Evolutionary conservation across 2,329 filamentous ascomycete genomes (phyloP), one percentile per base, ranked within the genome.

Genomic region (Lachnellula subtilissima): DNA sequence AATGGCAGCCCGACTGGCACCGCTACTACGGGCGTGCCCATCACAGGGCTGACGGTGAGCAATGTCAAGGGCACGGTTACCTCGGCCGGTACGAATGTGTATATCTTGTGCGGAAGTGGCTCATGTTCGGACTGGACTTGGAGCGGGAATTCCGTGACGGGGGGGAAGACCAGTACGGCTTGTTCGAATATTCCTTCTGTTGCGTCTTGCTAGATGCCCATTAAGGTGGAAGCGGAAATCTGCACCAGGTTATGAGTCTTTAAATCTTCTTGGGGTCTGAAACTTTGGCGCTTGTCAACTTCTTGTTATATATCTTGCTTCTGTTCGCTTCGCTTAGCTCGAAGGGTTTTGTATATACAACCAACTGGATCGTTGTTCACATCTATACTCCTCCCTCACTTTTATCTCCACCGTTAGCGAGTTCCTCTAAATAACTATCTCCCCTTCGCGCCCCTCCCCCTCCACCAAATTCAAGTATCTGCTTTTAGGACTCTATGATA

Each of bases 71-170:
- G 78, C 28, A 63, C 63, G 6, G 77, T 81, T 48, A 56, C 35
- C 5, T 53, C 43, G 1, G 61, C 60, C 7, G 76, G 64, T n/a
- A 73, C 69, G 19, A 67, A 78, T 50, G 67, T 81, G 59, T 79
- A 79, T 63, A 78, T 84, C 54, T 74, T 82, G 15, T 84, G 81
- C 61, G 81, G 75, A 14, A 69, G 67, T 42, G 78, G 76, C 35
- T 72, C 73, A 53, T 81, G 79, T 69, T 74, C 71, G 5, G 71
- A 75, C 69, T 85, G 80, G 78, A 78, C 73, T 15, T 83, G 79
- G 78, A 72, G 67, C 14, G 73, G 70, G 47, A 75, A 79, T 58
- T 66, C 59, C 45, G 71, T 83, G 39, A 79, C 77, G 19, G 81
- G 81, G 40, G 81, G 81, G 50, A 74, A 77, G 64, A 74, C 64